Evolutionary conservation across 2,329 filamentous ascomycete genomes (phyloP), one percentile per base, ranked within the genome.

Genomic region (Xylaria sp.): DNA sequence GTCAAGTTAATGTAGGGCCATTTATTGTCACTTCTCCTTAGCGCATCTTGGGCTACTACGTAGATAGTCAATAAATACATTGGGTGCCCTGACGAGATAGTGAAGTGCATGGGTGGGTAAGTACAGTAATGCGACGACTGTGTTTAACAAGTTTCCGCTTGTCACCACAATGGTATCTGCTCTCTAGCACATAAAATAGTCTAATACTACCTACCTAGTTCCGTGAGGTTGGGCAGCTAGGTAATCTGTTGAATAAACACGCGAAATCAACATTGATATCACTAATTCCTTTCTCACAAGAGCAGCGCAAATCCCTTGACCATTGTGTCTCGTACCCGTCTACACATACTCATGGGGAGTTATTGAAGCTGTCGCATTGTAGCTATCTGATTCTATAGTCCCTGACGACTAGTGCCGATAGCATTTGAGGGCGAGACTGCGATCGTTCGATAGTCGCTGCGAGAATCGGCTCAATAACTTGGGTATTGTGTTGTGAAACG

Each of bases 111-210:
- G 2, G n/a, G 29, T 52, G 11, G 15, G 13, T 51, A 67, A 63
- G 63, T 58, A 37, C 8, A 17, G 27, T 48, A 54, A 52, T 37
- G 64, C 64, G 65, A 60, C 56, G 54, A 62, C 59, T 62, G 43
- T 58, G 59, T 58, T 48, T 25, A 31, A 52, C 65, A 62, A 68
- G 64, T 60, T 56, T 67, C 61, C 60, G 65, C 67, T 67, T 63
- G 60, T 70, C 62, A 67, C 69, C 65, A 68, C 63, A 67, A 69
- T 55, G n/a, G n/a, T 65, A 67, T 68, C 58, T 64, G 43, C 33
- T 51, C 56, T 38, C 60, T 35, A 40, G 49, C 54, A 65, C 58
- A 54, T 46, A 58, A 48, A 60, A 63, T 60, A 56, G 57, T 58
- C 29, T 62, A 25, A 56, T 41, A 33, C 58, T 31, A 58, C 52